Evolutionary conservation across 2,329 filamentous ascomycete genomes (phyloP), one percentile per base, ranked within the genome.

Genomic region (Hypoxylon sp.): DNA sequence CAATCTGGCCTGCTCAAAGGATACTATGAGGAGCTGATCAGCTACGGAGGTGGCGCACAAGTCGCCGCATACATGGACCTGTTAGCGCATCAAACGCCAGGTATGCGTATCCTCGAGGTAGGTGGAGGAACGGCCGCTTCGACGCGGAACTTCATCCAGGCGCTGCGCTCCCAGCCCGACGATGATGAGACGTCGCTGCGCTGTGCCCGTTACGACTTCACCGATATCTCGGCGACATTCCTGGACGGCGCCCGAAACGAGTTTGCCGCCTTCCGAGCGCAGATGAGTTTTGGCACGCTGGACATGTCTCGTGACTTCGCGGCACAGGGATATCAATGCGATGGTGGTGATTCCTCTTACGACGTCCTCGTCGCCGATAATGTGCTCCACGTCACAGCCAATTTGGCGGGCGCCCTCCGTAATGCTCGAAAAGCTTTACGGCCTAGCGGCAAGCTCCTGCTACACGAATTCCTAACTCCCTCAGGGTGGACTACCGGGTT

Each of bases 251-350:
- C 50, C 0, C 26, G 26, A 26, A 33, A 54, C 5, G 50, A 52
- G 26, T 63, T 67, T 21, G 9, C 8, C 1, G 6, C 8, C 1
- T 41, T 18, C 24, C 6, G 17, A 10, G 17, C 41, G 2, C 56
- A 58, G 20, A 63, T 67, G 55, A 48, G 27, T 1, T 67, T 63
- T 27, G 20, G 31, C 1, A 38, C 33, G 0, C 53, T 67, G 1
- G 60, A 69, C 15, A 55, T 76, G 0, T 60, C 73, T 9, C 20
- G 23, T 1, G 53, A 59, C 23, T 48, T 52, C 9, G 24, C 23
- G 1, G 50, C 46, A 4, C 63, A 67, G 41, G 63, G 56, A 3
- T 62, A 31, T 17, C n/a, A n/a, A n/a, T n/a, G n/a, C n/a, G 13
- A 24, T 1, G 11, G 10, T 3, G 54, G 24, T 1, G 23, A 42